Evolutionary conservation across 2,329 filamentous ascomycete genomes (phyloP), one percentile per base, ranked within the genome.

Genomic region (Paecilomyces sp.): DNA sequence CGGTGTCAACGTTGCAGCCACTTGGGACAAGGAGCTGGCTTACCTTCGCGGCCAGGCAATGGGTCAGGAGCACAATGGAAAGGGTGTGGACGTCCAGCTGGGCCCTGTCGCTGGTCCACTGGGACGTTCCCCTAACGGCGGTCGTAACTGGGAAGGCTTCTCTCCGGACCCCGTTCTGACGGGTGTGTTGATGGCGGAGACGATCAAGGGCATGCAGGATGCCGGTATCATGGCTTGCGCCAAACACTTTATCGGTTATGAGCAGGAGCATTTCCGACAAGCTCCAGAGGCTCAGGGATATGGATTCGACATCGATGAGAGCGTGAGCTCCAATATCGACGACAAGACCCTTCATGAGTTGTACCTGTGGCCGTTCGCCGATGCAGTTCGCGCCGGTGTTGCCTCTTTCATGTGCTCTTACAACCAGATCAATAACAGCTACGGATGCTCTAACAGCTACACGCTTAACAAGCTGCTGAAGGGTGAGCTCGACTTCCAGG

Each of bases 171-270:
- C 90, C 0, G 87, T 88, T 13, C 80, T 92, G 57, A 87, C 90
- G 57, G 92, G 89, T 57, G 79, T 88, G 63, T 85, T 86, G 58
- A 87, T 92, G 65, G 85, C 85, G 41, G 82, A 89, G 70, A 90
- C 88, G 1, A 83, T 95, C 62, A 83, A 85, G 70, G 92, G 92
- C 62, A 92, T 95, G 53, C 92, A 96, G 70, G 84, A 88, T 68
- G 86, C 87, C 13, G 91, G 91, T 71, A 85, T 93, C 57, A 88
- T 96, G 75, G 91, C 92, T 62, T 92, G 88, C 68, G 88, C 88
- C 54, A 93, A 92, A 80, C 89, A 92, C 70, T 88, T 80, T 70
- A 84, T 91, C 60, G 82, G 77, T 55, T 90, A 92, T 66, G 89
- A 91, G 75, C 90, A 92, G 77, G 81, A 90, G 81, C 76, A 88